These are phyloP conservation scores for Hirschfeldia incana DNA, from an alignment of 345 rosid genomes.

Conservation along the genomic window DNA sequence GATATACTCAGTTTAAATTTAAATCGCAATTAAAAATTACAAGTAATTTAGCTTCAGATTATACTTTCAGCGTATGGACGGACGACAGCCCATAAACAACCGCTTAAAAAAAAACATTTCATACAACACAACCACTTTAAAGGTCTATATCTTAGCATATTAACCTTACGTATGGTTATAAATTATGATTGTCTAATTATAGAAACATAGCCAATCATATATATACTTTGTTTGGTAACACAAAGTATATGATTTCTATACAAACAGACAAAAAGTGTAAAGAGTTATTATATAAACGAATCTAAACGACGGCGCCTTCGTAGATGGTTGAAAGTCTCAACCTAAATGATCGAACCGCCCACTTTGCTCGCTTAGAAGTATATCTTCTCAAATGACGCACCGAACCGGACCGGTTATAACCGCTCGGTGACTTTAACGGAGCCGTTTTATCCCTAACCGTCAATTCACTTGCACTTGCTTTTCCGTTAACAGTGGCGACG, in stretches of 20 bases:
- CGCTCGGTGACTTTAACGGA: slow-evolving; percentile 15
- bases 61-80: slow-evolving; percentile 1
- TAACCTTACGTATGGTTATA: neutral
- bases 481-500: slow-evolving; percentile 8
- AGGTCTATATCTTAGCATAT: neutral
- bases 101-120: neutral
- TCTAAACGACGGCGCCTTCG: slow-evolving; percentile 63
- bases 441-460: slow-evolving; percentile 17
- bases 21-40: neutral
- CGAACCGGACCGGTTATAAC: slow-evolving; percentile 57
- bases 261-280: neutral
- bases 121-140: neutral
- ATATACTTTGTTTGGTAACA: neutral
- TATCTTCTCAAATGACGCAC: slow-evolving; percentile 52
- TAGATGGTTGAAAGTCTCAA: slow-evolving; percentile 67
- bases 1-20: neutral
- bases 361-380: slow-evolving; percentile 64
- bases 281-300: neutral
- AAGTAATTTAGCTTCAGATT: neutral
- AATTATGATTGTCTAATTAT: neutral
- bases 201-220: slow-evolving; percentile 1
- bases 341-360: slow-evolving; percentile 75
- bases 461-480: neutral
- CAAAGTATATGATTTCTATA: neutral
- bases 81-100: neutral